These are phyloP conservation scores for Pseudonitzschia pungens DNA, from an alignment of 108 stramenopile genomes.

Conservation along the genomic window DNA sequence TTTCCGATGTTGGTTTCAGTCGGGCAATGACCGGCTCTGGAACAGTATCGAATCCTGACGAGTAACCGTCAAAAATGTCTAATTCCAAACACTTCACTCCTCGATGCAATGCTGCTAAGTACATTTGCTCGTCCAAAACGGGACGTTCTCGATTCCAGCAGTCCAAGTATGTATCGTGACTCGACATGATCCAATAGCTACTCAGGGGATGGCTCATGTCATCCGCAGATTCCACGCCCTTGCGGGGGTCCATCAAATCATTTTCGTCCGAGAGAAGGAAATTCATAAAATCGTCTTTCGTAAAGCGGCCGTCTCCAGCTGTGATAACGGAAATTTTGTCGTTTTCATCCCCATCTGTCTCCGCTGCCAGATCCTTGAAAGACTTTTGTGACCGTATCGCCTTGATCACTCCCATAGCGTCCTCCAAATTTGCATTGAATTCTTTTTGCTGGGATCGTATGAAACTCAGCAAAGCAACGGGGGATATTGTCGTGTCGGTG, in stretches of 20 bases:
- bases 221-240: conserved; percentile 33
- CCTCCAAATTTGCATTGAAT: conserved; percentile 45
- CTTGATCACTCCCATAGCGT: conserved; percentile 54
- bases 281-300: conserved; percentile 48
- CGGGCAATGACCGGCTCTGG: conserved; percentile 47
- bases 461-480: conserved; percentile 65
- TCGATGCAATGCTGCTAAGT: conserved; percentile 62
- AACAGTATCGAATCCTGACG: not conserved
- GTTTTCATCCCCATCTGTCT: not conserved
- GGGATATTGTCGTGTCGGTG: conserved; percentile 42
- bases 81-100: conserved; percentile 89
- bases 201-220: conserved; percentile 90
- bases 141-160: conserved; percentile 16
- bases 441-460: conserved; percentile 62
- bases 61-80: conserved; percentile 87
- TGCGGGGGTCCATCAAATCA: conserved; percentile 62
- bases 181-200: conserved; percentile 89
- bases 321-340: conserved; percentile 26
- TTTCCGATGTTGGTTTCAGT: conserved; percentile 19
- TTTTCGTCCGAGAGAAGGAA: conserved; percentile 66
- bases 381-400: conserved; percentile 47
- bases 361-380: conserved; percentile 2
- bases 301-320: conserved; percentile 51
- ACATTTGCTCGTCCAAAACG: conserved; percentile 54
- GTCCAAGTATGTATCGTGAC: conserved; percentile 91